These are phyloP conservation scores for Nigrospora sphaerica DNA, from an alignment of 2,329 filamentous ascomycete genomes.

Conservation along the genomic window DNA sequence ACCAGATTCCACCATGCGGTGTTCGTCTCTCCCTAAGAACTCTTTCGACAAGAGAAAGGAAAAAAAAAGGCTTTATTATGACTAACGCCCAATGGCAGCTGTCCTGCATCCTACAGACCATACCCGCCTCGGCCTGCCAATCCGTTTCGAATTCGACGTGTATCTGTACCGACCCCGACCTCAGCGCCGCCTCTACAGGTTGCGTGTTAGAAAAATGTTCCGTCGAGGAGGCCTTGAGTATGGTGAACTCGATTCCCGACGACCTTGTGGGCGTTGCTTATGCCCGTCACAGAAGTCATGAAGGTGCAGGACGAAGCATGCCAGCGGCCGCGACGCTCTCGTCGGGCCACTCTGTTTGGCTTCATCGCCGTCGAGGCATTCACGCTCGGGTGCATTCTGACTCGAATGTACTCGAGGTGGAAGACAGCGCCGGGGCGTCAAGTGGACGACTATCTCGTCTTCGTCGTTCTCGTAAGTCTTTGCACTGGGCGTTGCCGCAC, in stretches of 20 bases:
- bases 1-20: constrained; percentile 11
- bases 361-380: constrained; percentile 27
- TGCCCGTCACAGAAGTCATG: constrained; percentile 18
- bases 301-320: constrained; percentile 25
- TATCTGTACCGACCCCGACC: constrained; percentile 16
- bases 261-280: background rate
- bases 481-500: too few species aligned
- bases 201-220: constrained; percentile 19
- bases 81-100: constrained; percentile 7
- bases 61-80: too few species aligned
- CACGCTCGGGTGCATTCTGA: constrained; percentile 23
- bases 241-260: background rate
- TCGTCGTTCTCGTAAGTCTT: constrained; percentile 22
- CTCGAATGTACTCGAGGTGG: constrained; percentile 30
- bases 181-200: constrained; percentile 9
- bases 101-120: constrained; percentile 11
- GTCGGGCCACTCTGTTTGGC: constrained; percentile 22
- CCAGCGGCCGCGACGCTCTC: constrained; percentile 18
- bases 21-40: constrained; percentile 4
- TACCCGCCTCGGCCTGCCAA: constrained; percentile 16
- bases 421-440: constrained; percentile 20
- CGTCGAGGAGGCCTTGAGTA: constrained; percentile 17
- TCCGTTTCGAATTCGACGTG: constrained; percentile 17
- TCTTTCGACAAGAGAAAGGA: background rate
- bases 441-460: constrained; percentile 32